phyloP scores from a whole-genome alignment of 371 early-diverging fungal species.

The Mortierella sp. region DNA sequence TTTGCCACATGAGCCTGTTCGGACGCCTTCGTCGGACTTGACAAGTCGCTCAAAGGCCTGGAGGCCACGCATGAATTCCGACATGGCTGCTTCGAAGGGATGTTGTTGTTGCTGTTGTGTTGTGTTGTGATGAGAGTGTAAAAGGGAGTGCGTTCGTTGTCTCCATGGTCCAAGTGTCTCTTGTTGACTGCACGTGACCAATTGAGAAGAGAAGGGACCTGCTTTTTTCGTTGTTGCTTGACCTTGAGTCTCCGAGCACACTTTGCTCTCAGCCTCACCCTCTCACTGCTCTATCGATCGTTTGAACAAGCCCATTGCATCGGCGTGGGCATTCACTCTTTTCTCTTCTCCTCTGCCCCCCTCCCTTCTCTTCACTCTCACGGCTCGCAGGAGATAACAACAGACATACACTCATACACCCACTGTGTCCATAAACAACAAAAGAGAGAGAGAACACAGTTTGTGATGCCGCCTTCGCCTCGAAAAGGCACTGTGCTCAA shows the following conservation, averaged over 20 bases:
- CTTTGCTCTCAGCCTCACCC: background rate
- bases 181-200: background rate
- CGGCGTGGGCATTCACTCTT: background rate
- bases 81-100: conserved; percentile 18
- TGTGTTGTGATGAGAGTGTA: background rate
- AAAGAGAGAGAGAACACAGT: background rate
- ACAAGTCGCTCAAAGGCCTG: conserved; percentile 54
- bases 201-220: background rate
- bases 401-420: background rate
- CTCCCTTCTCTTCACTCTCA: background rate
- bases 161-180: too few species aligned
- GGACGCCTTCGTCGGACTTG: conserved; percentile 51
- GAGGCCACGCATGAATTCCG: conserved; percentile 45
- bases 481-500: conserved; percentile 19
- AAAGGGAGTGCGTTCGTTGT: too few species aligned
- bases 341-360: background rate
- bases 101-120: too few species aligned
- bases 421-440: background rate
- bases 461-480: conserved; percentile 11
- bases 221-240: background rate
- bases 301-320: background rate
- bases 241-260: conserved; percentile 5
- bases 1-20: conserved; percentile 48
- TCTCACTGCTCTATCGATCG: background rate
- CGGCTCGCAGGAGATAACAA: too few species aligned